Base-by-base conservation (phyloP, 148 eudicot genomes). In the Cornus kousa region DNA sequence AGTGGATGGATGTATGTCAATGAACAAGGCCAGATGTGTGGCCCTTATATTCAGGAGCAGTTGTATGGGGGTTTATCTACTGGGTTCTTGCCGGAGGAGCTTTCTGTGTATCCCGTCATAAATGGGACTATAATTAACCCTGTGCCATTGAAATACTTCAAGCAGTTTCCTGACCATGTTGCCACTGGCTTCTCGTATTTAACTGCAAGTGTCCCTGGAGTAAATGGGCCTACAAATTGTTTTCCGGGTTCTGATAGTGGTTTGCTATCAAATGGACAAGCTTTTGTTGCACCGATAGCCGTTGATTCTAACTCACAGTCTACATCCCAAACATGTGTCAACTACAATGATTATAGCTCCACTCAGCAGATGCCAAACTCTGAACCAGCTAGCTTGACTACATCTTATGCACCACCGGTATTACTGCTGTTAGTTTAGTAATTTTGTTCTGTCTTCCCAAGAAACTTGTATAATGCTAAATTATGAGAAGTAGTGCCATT, bases 1-100 rank as follows among this genome's bases (percentile, higher is more conserved):
- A 87, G 81, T 33, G 97, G 98, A 74, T 96, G 99, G 99, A 96
- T 96, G 98, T 96, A 96, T 82, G 79, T 91, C 22, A 96, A 92
- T 85, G 91, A 92, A 80, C 85, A 86, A 66, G 95, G 98, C 10
- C 88, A 87, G 76, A 90, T 93, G 94, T 93, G 98, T 80, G 99
- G 99, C 43, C 99, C 99, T 19, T 96, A 96, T 79, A 80, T 94
- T 72, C 87, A 90, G 70, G 91, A 93, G 79, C 99, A 96, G 83
- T 80, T 96, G 76, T 87, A 80, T 64, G 97, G 94, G 85, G 99
- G 99, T 69, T 85, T 96, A 46, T 81, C 89, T 14, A 86, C 92
- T 60, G 91, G 97, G 31, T 96, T 89, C 82, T 78, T 96, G 86
- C 99, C 99, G 1, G 91, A 85, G 5, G 97, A 90, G 78, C 98